Percentiles rank a stretch among this genome's conserved stretches.
Conservation (phyloP, 2,329 filamentous ascomycete genomes). For the Pestalotiopsis sp. region DNA sequence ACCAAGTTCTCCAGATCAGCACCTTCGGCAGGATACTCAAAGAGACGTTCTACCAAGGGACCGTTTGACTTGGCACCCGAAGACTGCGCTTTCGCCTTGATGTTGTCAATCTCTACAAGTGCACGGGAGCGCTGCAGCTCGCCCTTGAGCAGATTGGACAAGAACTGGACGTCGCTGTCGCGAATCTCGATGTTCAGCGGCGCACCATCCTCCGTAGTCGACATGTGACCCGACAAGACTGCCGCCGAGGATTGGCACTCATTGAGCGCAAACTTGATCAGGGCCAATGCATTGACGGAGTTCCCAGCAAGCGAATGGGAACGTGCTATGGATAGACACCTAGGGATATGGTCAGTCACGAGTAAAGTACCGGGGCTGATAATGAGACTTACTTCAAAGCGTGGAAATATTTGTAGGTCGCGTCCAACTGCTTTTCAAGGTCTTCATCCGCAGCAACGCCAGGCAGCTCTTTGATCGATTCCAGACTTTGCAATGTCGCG, state of each 20-base stretch:
- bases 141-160: constrained; percentile 66
- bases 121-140: constrained; percentile 83
- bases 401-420: constrained; percentile 81
- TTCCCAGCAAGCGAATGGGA: constrained; percentile 78
- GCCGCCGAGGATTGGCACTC: constrained; percentile 57
- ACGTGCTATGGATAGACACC: constrained; percentile 81
- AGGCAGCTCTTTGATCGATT: constrained; percentile 85
- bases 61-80: constrained; percentile 46
- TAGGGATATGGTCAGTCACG: constrained; percentile 34
- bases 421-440: constrained; percentile 78
- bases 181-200: constrained; percentile 73
- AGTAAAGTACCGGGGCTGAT: neutral
- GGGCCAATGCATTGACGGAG: constrained; percentile 79
- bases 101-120: constrained; percentile 78
- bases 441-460: constrained; percentile 83
- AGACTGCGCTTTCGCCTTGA: constrained; percentile 50
- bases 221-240: constrained; percentile 43
- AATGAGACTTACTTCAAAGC: constrained; percentile 72
- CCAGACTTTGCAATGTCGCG: constrained; percentile 85
- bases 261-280: constrained; percentile 73
- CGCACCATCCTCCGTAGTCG: constrained; percentile 37
- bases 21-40: constrained; percentile 72
- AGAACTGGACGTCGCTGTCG: constrained; percentile 55
- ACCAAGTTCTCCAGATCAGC: constrained; percentile 82
- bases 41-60: constrained; percentile 75